These are phyloP conservation scores for Diaporthe ilicicola DNA, from an alignment of 2,329 filamentous ascomycete genomes.

Conservation along the genomic window DNA sequence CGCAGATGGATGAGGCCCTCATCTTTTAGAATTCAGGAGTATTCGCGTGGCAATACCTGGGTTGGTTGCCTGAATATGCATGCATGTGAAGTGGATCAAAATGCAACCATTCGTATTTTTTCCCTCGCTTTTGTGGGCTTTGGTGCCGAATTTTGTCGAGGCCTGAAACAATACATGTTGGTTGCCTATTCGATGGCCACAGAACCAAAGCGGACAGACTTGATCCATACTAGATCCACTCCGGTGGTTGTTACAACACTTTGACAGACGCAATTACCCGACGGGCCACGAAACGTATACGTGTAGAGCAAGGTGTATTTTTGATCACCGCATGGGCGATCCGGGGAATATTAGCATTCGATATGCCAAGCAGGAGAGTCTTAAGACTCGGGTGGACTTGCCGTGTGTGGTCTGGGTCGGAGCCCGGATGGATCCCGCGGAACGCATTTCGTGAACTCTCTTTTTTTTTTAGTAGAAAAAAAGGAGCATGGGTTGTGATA, in stretches of 20 bases:
- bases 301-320: background rate
- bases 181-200: no score
- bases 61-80: background rate
- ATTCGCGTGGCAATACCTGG: background rate
- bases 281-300: background rate
- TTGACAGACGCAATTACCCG: background rate
- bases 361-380: background rate
- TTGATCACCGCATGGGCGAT: slow-evolving; percentile 9
- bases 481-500: background rate
- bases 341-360: background rate
- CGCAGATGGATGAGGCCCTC: background rate
- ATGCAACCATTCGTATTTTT: background rate
- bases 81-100: background rate
- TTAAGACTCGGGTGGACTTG: background rate
- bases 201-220: no score
- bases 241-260: background rate
- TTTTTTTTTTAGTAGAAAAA: no score
- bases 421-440: background rate
- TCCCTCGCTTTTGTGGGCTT: no score
- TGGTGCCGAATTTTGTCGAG: no score
- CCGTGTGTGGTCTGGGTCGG: background rate
- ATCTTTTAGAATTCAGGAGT: background rate
- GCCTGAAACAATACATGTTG: no score
- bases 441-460: background rate
- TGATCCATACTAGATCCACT: background rate